Base-by-base conservation (phyloP, 768 basidiomycete species). In the Kwoniella shandongensis region DNA sequence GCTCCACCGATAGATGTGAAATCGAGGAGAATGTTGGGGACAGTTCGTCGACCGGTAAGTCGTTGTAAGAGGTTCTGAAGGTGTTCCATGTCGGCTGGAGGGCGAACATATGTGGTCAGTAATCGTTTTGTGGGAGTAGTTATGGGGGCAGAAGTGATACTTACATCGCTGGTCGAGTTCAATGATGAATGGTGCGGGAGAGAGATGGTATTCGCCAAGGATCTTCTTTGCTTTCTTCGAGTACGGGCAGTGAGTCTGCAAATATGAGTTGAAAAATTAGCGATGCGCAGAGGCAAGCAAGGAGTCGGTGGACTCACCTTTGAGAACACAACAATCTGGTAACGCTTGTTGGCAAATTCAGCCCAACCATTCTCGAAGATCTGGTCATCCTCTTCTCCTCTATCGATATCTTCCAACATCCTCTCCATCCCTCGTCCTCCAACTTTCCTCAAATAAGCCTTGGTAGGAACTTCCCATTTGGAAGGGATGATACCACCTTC, bases 161-260 rank as follows among this genome's bases (percentile, higher is more conserved):
- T 56, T 45, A 77, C 76, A 52, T 48, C 76, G 68, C 10, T 70
- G 67, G 44, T 77, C 76, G 4, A 76, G 69, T 54, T 77, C 76
- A 41, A 76, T 66, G 36, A 77, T 59, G 49, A 70, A 67, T 25
- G 76, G 72, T 42, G 61, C 62, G 3, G 69, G 67, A 8, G 60
- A 44, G n/a, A 74, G 58, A 8, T 62, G 54, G 57, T 76, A 71
- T 42, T 62, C 48, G 12, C 62, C 57, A 23, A 78, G 57, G 44
- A 77, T 73, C 12, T 46, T 39, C 51, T 76, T 77, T 1, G 74
- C 75, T 29, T 72, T 69, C 46, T 62, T 64, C 11, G 76, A 78
- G 61, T 75, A 78, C 15, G 76, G 77, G 58, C 77, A 78, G 61
- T 75, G 71, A 10, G 73, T 65, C 76, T 78, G 44, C 3, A 26